A percentile compares a stretch with the other conserved stretches of the same genome.
phyloP scores from a whole-genome alignment of 2,329 filamentous ascomycete genomes.

The Phoma sp. region DNA sequence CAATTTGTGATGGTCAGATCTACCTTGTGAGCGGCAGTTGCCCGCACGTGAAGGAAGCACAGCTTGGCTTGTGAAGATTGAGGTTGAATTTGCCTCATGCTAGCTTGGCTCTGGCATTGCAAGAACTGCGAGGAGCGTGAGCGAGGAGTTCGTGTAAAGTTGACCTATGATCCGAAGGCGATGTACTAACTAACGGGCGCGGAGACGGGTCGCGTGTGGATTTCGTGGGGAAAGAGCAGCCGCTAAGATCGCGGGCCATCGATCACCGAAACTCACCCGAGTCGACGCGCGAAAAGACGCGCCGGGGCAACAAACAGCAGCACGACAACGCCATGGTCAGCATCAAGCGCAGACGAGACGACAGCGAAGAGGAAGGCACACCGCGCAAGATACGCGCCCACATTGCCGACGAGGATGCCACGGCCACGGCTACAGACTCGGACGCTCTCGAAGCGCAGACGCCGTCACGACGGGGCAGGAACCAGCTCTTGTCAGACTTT shows the following conservation, averaged over 20 bases:
- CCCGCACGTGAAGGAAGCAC: conserved; percentile 6
- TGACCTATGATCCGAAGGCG: not conserved
- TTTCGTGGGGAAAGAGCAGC: conserved; percentile 15
- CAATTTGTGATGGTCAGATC: conserved; percentile 10
- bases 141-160: not conserved
- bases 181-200: conserved; percentile 6
- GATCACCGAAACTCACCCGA: conserved; percentile 13
- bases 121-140: not conserved
- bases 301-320: conserved; percentile 20
- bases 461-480: conserved; percentile 38
- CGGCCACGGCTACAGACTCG: conserved; percentile 17
- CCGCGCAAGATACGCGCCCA: conserved; percentile 39
- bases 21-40: conserved; percentile 3
- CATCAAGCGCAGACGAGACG: conserved; percentile 42
- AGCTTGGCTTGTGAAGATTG: not conserved
- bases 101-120: not conserved
- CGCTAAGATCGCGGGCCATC: conserved; percentile 6
- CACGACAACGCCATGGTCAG: conserved; percentile 35
- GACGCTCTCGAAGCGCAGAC: conserved; percentile 38
- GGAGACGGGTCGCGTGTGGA: conserved; percentile 12
- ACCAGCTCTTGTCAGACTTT: conserved; percentile 29
- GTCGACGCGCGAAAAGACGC: conserved; percentile 31
- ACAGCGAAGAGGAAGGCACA: conserved; percentile 28
- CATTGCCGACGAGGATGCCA: conserved; percentile 20
- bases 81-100: not conserved